Percentiles rank a stretch among this genome's conserved stretches.
Conservation (phyloP, 495 filamentous ascomycete species). For the Durotheca rogersii region DNA sequence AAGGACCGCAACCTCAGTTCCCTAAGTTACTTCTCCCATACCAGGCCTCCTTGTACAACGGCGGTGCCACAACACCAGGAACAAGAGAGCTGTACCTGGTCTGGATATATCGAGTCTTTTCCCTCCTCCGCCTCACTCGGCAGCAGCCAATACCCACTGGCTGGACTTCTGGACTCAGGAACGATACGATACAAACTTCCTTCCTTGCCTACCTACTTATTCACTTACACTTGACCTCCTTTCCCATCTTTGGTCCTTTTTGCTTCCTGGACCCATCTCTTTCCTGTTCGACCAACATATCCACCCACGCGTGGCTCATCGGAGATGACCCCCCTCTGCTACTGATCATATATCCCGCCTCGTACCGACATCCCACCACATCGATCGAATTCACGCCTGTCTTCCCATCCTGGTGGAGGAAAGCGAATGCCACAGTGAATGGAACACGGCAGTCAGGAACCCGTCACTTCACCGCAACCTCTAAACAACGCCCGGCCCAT, state of each 20-base stretch:
- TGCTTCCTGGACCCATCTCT: conserved; percentile 8
- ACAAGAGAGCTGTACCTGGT: conserved; percentile 8
- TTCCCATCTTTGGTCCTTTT: neutral
- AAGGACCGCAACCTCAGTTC: conserved; percentile 7
- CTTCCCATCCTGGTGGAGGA: conserved; percentile 3
- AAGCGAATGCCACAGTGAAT: conserved; percentile 19
- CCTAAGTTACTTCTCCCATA: conserved; percentile 9
- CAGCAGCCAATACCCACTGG: conserved; percentile 12
- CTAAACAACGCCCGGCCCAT: neutral
- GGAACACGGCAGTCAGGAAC: conserved; percentile 23
- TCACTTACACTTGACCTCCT: no score
- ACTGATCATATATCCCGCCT: conserved; percentile 13
- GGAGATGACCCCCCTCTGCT: conserved; percentile 29
- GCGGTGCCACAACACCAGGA: conserved; percentile 15
- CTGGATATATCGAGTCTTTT: conserved; percentile 29
- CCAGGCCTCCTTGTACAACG: conserved; percentile 17
- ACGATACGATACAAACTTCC: conserved; percentile 13
- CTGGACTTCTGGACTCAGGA: conserved; percentile 25
- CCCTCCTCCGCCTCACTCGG: conserved; percentile 3
- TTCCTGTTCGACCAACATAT: conserved; percentile 13
- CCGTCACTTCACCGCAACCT: conserved; percentile 18
- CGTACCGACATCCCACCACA: conserved; percentile 20
- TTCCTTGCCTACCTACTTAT: conserved; percentile 22
- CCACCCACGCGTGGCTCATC: conserved; percentile 23
- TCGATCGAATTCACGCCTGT: conserved; percentile 7